A percentile compares a stretch with the other conserved stretches of the same genome.
Conservation (phyloP, 2,329 filamentous ascomycete species). For the Scedosporium dehoogii region DNA sequence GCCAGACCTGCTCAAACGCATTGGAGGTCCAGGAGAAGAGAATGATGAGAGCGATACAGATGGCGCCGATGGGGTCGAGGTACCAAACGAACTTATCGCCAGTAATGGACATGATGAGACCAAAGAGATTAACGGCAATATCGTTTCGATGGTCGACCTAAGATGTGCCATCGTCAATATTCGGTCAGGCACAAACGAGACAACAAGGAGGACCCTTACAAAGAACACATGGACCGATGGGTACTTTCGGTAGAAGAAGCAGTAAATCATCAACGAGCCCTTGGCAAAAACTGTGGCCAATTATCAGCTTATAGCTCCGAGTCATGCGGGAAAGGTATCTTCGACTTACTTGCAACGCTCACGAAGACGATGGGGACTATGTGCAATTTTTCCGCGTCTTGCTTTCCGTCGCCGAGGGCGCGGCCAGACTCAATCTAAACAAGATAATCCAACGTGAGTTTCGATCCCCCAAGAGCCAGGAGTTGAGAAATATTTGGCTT, state of each 20-base stretch:
- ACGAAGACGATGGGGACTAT: slow-evolving; percentile 46
- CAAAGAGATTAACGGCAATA: slow-evolving; percentile 44
- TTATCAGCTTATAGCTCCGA: slow-evolving; percentile 11
- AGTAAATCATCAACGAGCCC: slow-evolving; percentile 41
- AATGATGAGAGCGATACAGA: slow-evolving; percentile 50
- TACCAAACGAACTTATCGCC: slow-evolving; percentile 46
- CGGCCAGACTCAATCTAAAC: slow-evolving; percentile 44
- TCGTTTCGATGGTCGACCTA: slow-evolving; percentile 45
- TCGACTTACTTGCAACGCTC: slow-evolving; percentile 37
- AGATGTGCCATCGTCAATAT: slow-evolving; percentile 6
- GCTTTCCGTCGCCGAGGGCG: slow-evolving; percentile 32
- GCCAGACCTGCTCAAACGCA: slow-evolving; percentile 51
- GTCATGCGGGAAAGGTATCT: background rate
- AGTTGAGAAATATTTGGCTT: too few species aligned
- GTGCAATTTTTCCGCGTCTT: slow-evolving; percentile 33
- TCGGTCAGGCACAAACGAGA: background rate
- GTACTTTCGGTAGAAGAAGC: slow-evolving; percentile 40
- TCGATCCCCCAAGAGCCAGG: too few species aligned
- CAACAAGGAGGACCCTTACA: slow-evolving; percentile 17
- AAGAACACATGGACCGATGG: slow-evolving; percentile 48
- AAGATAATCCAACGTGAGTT: too few species aligned
- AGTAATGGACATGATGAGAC: slow-evolving; percentile 44
- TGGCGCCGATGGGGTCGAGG: slow-evolving; percentile 50
- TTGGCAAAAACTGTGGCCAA: slow-evolving; percentile 34
- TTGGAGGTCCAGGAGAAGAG: slow-evolving; percentile 52